Conservation (phyloP, 2,329 filamentous ascomycete genomes). For the Pyrenophora seminiperda region DNA sequence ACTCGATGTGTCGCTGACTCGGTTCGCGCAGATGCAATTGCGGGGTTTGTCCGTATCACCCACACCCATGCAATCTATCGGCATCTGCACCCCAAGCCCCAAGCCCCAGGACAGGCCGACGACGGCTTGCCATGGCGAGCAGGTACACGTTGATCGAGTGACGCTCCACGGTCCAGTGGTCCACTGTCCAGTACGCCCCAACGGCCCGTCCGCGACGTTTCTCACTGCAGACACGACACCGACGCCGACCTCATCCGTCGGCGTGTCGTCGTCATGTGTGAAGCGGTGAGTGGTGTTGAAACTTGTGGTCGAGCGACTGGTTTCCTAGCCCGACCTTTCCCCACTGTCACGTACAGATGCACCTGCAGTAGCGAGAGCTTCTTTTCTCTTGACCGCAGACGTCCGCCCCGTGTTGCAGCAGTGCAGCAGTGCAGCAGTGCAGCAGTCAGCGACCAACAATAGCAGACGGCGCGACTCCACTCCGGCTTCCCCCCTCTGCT, state of each 20-base stretch:
- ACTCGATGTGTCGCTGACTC: not conserved
- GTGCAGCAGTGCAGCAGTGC: not conserved
- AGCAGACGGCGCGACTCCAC: too few relatives aligned
- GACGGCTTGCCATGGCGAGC: slow-evolving; percentile 6
- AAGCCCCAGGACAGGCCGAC: not conserved
- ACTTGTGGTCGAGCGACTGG: slow-evolving; percentile 22
- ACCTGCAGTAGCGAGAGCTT: slow-evolving; percentile 34
- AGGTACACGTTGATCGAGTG: slow-evolving; percentile 6
- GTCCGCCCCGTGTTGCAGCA: slow-evolving; percentile 20
- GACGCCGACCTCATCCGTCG: too few relatives aligned
- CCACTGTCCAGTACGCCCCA: too few relatives aligned
- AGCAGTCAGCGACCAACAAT: too few relatives aligned
- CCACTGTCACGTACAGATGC: slow-evolving; percentile 28
- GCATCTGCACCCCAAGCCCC: slow-evolving; percentile 11
- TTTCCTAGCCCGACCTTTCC: slow-evolving; percentile 18
- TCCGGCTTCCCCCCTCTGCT: too few relatives aligned
- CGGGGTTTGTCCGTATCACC: slow-evolving; percentile 16
- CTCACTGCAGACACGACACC: too few relatives aligned
- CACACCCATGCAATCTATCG: slow-evolving; percentile 8
- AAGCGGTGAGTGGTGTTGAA: slow-evolving; percentile 34
- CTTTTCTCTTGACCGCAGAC: slow-evolving; percentile 19
- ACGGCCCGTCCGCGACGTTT: too few relatives aligned
- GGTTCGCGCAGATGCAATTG: slow-evolving; percentile 3
- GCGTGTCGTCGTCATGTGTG: too few relatives aligned
- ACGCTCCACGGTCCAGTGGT: too few relatives aligned